Conservation (phyloP, 257 asterid species). For the Leptodermis oblonga region DNA sequence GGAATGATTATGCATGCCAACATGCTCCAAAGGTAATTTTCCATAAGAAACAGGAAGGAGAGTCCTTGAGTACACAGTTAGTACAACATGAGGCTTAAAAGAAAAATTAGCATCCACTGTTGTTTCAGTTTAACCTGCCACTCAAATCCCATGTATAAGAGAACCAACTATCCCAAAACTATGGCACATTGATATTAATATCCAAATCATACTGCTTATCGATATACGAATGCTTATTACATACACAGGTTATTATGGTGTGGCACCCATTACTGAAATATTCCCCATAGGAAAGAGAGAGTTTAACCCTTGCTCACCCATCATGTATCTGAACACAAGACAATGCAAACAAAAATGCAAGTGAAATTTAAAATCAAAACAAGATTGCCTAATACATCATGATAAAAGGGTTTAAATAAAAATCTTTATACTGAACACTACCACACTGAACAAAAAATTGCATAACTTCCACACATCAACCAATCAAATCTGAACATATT, state of each 20-base stretch:
- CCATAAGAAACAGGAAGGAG: conserved; percentile 83
- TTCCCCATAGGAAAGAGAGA: conserved; percentile 84
- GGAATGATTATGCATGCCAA: no score
- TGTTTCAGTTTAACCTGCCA: conserved; percentile 61
- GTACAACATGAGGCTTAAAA: conserved; percentile 82
- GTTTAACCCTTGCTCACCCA: conserved; percentile 68
- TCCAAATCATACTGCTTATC: not conserved
- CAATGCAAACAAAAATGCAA: not conserved
- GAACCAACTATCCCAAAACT: not conserved
- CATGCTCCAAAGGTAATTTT: no score
- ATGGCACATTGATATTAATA: not conserved
- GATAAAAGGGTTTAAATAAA: not conserved
- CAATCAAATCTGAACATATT: no score
- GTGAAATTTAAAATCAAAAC: no score
- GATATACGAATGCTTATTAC: not conserved
- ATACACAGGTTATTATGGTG: conserved; percentile 67
- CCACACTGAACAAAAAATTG: not conserved
- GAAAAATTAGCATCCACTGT: conserved; percentile 60
- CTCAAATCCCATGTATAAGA: conserved; percentile 16
- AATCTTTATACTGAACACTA: not conserved
- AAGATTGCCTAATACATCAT: no score
- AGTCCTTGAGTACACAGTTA: conserved; percentile 91
- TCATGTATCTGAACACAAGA: conserved; percentile 41
- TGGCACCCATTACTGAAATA: conserved; percentile 94
- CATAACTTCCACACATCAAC: conserved; percentile 1